phyloP scores from a whole-genome alignment of 2,329 filamentous ascomycete genomes.

The Beauveria sp. region DNA sequence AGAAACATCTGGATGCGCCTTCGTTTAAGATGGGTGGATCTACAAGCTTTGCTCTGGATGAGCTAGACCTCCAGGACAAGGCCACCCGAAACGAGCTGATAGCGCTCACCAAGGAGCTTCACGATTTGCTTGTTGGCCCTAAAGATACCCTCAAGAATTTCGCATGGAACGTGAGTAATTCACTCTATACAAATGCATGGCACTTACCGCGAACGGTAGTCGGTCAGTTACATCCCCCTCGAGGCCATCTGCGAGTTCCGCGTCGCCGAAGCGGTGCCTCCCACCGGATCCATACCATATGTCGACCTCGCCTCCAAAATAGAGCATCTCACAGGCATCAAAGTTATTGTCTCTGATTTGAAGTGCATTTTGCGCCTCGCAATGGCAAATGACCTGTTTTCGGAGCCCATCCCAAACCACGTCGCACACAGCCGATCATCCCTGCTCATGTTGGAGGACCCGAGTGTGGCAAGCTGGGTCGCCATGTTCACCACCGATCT shows the following conservation, averaged over 20 bases:
- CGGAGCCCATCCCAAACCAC: constrained; percentile 27
- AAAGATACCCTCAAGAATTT: constrained; percentile 13
- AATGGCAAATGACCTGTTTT: constrained; percentile 32
- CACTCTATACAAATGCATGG: neutral
- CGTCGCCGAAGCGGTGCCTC: constrained; percentile 23
- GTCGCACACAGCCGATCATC: constrained; percentile 33
- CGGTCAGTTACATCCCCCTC: constrained; percentile 21
- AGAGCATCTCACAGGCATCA: constrained; percentile 28
- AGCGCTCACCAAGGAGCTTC: constrained; percentile 17
- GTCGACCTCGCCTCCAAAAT: constrained; percentile 21
- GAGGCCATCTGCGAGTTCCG: constrained; percentile 25
- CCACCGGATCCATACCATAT: constrained; percentile 21
- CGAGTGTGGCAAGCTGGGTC: constrained; percentile 23
- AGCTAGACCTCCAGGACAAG: neutral
- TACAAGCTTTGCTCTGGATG: constrained; percentile 15
- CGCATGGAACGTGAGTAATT: constrained; percentile 6
- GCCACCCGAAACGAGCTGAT: constrained; percentile 16
- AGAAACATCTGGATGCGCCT: constrained; percentile 16
- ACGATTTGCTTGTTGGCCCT: constrained; percentile 17
- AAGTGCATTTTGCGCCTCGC: constrained; percentile 32
- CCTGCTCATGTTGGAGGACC: constrained; percentile 23
- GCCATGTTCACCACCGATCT: constrained; percentile 24
- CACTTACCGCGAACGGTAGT: constrained; percentile 11
- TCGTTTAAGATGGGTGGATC: constrained; percentile 16
- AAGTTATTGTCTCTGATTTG: constrained; percentile 24